A percentile compares a stretch with the other conserved stretches of the same genome.
These are phyloP conservation scores for Halteria grandinella DNA, from an alignment of 73 alveolate genomes.

Conservation along the genomic window DNA sequence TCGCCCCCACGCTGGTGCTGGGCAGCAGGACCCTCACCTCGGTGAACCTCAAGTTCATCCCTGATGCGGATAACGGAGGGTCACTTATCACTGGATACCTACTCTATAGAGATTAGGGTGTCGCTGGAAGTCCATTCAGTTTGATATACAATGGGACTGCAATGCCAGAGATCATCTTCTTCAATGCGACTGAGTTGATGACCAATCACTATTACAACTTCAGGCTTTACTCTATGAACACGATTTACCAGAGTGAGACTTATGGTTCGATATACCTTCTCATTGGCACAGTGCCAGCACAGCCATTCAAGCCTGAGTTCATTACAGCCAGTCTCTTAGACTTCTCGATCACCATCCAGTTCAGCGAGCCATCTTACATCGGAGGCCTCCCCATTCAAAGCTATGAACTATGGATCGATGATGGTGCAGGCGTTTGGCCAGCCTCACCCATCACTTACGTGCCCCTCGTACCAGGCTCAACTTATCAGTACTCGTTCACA, in stretches of 20 bases:
- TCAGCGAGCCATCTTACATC: slow-evolving; percentile 21
- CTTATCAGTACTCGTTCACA: slow-evolving; percentile 46
- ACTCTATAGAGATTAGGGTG: slow-evolving; percentile 62
- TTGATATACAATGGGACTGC: slow-evolving; percentile 56
- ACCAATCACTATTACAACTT: slow-evolving; percentile 47
- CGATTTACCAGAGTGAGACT: slow-evolving; percentile 12
- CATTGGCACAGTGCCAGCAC: slow-evolving; percentile 61
- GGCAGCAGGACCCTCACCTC: slow-evolving; percentile 33
- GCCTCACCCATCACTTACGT: neutral
- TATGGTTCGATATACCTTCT: neutral
- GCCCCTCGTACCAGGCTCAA: slow-evolving; percentile 16
- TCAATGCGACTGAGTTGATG: slow-evolving; percentile 22
- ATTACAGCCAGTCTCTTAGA: neutral
- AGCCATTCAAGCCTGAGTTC: slow-evolving; percentile 44
- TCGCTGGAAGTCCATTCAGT: slow-evolving; percentile 59
- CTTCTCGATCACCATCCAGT: slow-evolving; percentile 19
- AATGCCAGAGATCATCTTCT: slow-evolving; percentile 50
- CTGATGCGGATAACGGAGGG: slow-evolving; percentile 63
- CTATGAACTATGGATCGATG: slow-evolving; percentile 62
- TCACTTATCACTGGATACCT: slow-evolving; percentile 51
- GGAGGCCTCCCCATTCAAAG: slow-evolving; percentile 44
- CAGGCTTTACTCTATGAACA: slow-evolving; percentile 50
- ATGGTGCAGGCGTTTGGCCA: slow-evolving; percentile 59
- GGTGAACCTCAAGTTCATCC: slow-evolving; percentile 36
- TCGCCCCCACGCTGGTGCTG: slow-evolving; percentile 49